phyloP scores from a whole-genome alignment of 2,329 filamentous ascomycete genomes.

The Fusarium pseudocircinatum region DNA sequence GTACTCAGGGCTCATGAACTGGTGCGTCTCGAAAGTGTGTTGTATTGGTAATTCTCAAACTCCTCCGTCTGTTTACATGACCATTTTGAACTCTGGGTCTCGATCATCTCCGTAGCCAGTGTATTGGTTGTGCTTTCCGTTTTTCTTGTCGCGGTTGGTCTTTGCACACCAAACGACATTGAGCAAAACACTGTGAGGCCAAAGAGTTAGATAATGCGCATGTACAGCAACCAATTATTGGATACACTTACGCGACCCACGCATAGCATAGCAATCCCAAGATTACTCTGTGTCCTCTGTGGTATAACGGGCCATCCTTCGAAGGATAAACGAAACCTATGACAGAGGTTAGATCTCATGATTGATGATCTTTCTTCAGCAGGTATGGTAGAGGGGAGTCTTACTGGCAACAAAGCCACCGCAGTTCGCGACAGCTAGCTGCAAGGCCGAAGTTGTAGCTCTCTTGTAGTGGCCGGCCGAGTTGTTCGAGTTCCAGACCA shows the following conservation, averaged over 20 bases:
- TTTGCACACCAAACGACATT: not conserved
- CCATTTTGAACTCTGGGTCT: not conserved
- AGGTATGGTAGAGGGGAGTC: not conserved
- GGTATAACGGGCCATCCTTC: not conserved
- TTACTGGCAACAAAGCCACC: constrained; percentile 2
- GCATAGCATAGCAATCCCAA: not conserved
- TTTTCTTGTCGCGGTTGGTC: not conserved
- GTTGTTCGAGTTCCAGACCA: constrained; percentile 75
- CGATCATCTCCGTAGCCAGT: not conserved
- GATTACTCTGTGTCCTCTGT: not conserved
- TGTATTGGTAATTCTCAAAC: not conserved
- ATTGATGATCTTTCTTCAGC: rapidly evolving
- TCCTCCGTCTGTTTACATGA: not conserved
- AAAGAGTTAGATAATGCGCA: not conserved
- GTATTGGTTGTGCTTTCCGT: not conserved
- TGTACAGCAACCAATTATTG: not conserved
- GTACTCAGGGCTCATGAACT: rapidly evolving
- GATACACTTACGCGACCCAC: not conserved
- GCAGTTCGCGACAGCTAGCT: not conserved
- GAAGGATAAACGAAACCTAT: not conserved
- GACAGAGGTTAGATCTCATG: not conserved
- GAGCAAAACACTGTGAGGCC: not conserved
- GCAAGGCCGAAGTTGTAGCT: constrained; percentile 67
- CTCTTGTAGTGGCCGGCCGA: constrained; percentile 76
- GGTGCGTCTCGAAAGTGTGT: rapidly evolving